phyloP scores from a whole-genome alignment of 352 stramenopile genomes.

The Phytophthora melonis region DNA sequence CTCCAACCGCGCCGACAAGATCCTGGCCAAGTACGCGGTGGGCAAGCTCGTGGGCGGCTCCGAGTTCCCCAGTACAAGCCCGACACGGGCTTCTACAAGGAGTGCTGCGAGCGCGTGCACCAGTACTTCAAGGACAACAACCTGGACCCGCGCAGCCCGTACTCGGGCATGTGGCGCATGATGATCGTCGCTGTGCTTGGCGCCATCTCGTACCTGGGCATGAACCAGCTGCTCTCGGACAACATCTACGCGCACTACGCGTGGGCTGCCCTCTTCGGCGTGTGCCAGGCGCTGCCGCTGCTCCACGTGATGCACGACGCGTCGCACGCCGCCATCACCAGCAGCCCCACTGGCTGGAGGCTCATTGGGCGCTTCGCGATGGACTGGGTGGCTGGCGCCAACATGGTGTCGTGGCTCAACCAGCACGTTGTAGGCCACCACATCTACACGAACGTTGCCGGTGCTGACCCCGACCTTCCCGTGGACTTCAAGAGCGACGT shows the following conservation, averaged over 20 bases:
- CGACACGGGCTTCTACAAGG: slow-evolving; percentile 93
- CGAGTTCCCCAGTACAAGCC: slow-evolving; percentile 93
- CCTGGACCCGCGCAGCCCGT: slow-evolving; percentile 84
- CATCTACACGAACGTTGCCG: slow-evolving; percentile 95
- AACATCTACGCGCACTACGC: slow-evolving; percentile 72
- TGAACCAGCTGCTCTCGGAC: slow-evolving; percentile 72
- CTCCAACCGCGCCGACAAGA: slow-evolving; percentile 82
- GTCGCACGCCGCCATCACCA: slow-evolving; percentile 91
- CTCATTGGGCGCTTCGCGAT: slow-evolving; percentile 85
- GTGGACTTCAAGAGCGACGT: slow-evolving; percentile 90
- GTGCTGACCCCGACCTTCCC: slow-evolving; percentile 94
- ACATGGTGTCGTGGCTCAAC: slow-evolving; percentile 94
- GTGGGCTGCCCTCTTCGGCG: slow-evolving; percentile 85
- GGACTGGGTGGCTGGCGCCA: slow-evolving; percentile 93
- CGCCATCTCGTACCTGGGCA: slow-evolving; percentile 75
- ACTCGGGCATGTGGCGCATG: slow-evolving; percentile 91
- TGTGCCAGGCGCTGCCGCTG: slow-evolving; percentile 90
- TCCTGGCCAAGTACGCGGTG: slow-evolving; percentile 88
- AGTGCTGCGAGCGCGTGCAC: slow-evolving; percentile 81
- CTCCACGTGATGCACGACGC: slow-evolving; percentile 95
- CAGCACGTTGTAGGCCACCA: slow-evolving; percentile 97
- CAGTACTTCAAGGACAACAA: slow-evolving; percentile 94
- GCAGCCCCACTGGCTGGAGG: slow-evolving; percentile 75
- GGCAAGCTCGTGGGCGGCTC: slow-evolving; percentile 77
- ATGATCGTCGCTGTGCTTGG: slow-evolving; percentile 75